phyloP scores from a whole-genome alignment of 495 filamentous ascomycete species.

The Penicillium chermesinum region DNA sequence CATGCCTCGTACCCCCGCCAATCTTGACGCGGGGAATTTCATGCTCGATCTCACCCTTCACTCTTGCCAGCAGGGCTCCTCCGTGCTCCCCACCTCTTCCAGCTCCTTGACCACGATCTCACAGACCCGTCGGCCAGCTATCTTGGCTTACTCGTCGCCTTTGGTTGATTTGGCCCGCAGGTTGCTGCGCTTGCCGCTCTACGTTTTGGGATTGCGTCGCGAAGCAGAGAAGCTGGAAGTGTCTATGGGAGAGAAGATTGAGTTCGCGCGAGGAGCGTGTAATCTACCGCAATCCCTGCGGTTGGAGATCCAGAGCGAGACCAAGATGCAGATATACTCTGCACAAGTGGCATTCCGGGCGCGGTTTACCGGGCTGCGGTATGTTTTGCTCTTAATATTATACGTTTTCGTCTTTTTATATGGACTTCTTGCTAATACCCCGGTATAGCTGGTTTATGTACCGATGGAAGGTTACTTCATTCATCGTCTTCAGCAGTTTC shows the following conservation, averaged over 20 bases:
- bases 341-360: constrained; percentile 64
- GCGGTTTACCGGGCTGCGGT: constrained; percentile 65
- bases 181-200: constrained; percentile 52
- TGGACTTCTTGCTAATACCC: constrained; percentile 4
- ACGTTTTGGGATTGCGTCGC: constrained; percentile 51
- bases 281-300: constrained; percentile 54
- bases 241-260: constrained; percentile 63
- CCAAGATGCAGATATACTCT: constrained; percentile 68
- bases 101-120: constrained; percentile 29
- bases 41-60: constrained; percentile 79
- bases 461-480: constrained; percentile 63
- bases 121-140: constrained; percentile 55
- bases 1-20: constrained; percentile 56
- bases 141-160: constrained; percentile 60
- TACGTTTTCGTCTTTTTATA: neutral
- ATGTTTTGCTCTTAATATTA: constrained; percentile 8
- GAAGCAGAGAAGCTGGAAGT: constrained; percentile 57
- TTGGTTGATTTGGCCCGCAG: constrained; percentile 49
- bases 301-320: constrained; percentile 62
- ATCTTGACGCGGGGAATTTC: constrained; percentile 72
- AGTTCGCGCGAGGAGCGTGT: constrained; percentile 53
- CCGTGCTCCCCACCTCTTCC: constrained; percentile 18
- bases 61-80: constrained; percentile 33
- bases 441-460: constrained; percentile 72
- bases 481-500: constrained; percentile 55